These are phyloP conservation scores for Lactarius quietus DNA, from an alignment of 768 basidiomycete genomes.

Conservation along the genomic window DNA sequence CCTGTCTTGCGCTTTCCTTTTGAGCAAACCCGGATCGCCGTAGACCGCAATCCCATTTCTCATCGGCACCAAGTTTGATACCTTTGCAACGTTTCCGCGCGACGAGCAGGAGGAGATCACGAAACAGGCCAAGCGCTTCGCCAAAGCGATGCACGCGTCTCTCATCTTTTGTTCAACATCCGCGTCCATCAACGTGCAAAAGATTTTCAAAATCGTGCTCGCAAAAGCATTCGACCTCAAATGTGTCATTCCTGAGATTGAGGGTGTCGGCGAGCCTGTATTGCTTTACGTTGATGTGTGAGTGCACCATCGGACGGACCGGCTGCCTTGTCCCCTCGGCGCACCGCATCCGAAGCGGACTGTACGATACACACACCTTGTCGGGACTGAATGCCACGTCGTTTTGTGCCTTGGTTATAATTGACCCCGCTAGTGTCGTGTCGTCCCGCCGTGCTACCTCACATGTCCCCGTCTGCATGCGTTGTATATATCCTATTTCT, in stretches of 20 bases:
- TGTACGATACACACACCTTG: conserved; percentile 20
- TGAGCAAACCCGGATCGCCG: conserved; percentile 6
- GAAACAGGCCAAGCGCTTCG: conserved; percentile 98
- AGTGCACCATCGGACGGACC: conserved; percentile 13
- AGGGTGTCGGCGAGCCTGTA: conserved; percentile 93
- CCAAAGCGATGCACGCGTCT: conserved; percentile 99
- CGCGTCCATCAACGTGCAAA: conserved; percentile 99
- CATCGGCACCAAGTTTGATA: conserved; percentile 98
- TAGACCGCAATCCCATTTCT: conserved; percentile 98
- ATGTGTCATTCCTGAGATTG: conserved; percentile 97
- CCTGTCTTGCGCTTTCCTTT: not conserved
- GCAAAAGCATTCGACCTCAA: conserved; percentile 98
- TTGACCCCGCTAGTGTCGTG: not conserved
- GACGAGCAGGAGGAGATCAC: conserved; percentile 99
- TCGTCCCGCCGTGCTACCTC: not conserved
- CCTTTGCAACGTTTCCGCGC: conserved; percentile 90
- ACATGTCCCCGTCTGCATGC: conserved; percentile 1
- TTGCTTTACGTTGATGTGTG: conserved; percentile 89
- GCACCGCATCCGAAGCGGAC: conserved; percentile 3
- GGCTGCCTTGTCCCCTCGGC: not conserved
- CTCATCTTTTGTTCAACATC: conserved; percentile 99
- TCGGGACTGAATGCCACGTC: conserved; percentile 12
- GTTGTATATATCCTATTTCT: conserved; percentile 21
- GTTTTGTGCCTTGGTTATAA: not conserved
- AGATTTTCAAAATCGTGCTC: conserved; percentile 97